phyloP scores from a whole-genome alignment of 805 yeast species.

The Ogataea chonburiensis region DNA sequence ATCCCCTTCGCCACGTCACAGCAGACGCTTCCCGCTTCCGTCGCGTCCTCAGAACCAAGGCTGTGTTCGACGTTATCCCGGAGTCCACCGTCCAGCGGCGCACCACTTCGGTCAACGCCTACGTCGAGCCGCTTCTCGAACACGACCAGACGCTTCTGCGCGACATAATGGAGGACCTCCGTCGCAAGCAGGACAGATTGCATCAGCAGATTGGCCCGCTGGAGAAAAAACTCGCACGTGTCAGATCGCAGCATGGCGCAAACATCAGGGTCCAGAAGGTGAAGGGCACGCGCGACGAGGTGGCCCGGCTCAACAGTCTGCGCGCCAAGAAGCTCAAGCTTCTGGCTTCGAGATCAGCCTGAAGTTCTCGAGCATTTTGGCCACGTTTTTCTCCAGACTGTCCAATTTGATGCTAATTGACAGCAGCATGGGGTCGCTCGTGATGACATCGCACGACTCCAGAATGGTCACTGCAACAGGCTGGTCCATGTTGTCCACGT shows the following conservation, averaged over 20 bases:
- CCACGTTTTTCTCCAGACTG: constrained; percentile 52
- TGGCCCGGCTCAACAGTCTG: constrained; percentile 21
- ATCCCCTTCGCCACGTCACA: constrained; percentile 29
- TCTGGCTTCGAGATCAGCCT: constrained; percentile 10
- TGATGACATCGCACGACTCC: constrained; percentile 57
- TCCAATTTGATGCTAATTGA: constrained; percentile 63
- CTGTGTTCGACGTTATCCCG: constrained; percentile 51
- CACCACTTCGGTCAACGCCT: constrained; percentile 35
- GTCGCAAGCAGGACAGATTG: constrained; percentile 39
- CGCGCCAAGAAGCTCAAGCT: constrained; percentile 17
- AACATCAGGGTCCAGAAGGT: constrained; percentile 33
- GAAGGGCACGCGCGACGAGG: constrained; percentile 27
- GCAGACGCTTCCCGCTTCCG: constrained; percentile 40
- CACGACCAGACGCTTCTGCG: constrained; percentile 32
- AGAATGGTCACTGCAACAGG: constrained; percentile 56
- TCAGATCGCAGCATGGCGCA: constrained; percentile 44
- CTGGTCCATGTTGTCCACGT: constrained; percentile 37
- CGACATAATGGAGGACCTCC: constrained; percentile 32
- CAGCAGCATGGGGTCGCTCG: constrained; percentile 66
- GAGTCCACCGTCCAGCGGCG: constrained; percentile 46
- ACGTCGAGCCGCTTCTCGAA: constrained; percentile 43
- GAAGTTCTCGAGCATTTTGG: constrained; percentile 31
- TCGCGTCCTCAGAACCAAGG: constrained; percentile 41
- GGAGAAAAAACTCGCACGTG: constrained; percentile 32
- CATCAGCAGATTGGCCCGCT: constrained; percentile 21